phyloP scores from a whole-genome alignment of 257 asterid genomes.

The Euphrasia confusa region DNA sequence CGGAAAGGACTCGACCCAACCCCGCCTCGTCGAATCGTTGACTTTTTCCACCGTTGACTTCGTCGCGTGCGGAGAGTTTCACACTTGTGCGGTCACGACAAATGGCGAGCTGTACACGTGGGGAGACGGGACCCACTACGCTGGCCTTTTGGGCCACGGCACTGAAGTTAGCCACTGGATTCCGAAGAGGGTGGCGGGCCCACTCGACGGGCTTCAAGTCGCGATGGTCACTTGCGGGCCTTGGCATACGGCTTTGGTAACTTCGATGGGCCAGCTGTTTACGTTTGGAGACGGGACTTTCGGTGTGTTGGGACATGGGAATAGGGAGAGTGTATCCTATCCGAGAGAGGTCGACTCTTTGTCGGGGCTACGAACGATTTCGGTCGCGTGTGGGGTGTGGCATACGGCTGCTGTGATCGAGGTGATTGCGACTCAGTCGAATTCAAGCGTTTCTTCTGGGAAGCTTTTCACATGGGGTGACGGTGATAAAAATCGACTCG shows the following conservation, averaged over 20 bases:
- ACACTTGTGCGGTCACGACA: slow-evolving; percentile 76
- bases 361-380: slow-evolving; percentile 72
- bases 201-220: slow-evolving; percentile 80
- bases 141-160: slow-evolving; percentile 88
- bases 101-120: slow-evolving; percentile 86
- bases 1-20: slow-evolving; percentile 63
- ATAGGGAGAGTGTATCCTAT: slow-evolving; percentile 48
- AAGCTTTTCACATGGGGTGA: slow-evolving; percentile 97
- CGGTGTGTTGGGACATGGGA: slow-evolving; percentile 90
- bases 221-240: slow-evolving; percentile 82
- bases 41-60: slow-evolving; percentile 60
- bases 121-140: slow-evolving; percentile 96
- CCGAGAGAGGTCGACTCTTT: slow-evolving; percentile 86
- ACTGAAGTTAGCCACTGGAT: slow-evolving; percentile 81
- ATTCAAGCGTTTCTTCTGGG: slow-evolving; percentile 75
- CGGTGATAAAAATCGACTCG: slow-evolving; percentile 89
- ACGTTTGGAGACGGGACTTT: slow-evolving; percentile 92
- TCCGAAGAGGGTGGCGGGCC: slow-evolving; percentile 88
- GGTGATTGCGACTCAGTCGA: slow-evolving; percentile 76
- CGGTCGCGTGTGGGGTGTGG: slow-evolving; percentile 98
- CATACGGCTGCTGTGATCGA: slow-evolving; percentile 94
- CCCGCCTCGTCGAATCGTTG: slow-evolving; percentile 66
- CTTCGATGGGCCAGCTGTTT: slow-evolving; percentile 73
- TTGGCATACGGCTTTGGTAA: slow-evolving; percentile 87
- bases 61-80: slow-evolving; percentile 91